Conservation (phyloP, 139 green algal species). For the Spirogloea muscicola region DNA sequence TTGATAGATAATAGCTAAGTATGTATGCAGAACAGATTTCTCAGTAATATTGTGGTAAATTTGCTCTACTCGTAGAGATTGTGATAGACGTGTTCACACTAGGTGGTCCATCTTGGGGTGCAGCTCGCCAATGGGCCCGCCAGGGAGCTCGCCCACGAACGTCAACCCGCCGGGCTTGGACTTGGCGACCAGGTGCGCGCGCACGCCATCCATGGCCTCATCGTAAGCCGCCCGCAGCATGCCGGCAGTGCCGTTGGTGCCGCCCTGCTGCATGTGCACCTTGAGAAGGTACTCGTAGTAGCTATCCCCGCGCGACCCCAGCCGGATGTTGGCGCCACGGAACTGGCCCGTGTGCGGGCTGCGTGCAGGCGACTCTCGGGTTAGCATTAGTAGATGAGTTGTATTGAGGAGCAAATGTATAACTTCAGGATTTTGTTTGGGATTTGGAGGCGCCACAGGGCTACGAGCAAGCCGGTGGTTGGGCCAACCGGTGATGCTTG, state of each 20-base stretch:
- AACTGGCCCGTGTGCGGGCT: constrained; percentile 49
- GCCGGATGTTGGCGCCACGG: constrained; percentile 15
- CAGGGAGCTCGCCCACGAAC: constrained; percentile 57
- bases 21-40: too few species aligned
- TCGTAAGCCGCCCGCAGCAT: constrained; percentile 55
- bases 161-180: constrained; percentile 27
- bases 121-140: neutral
- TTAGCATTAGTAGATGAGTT: too few species aligned
- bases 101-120: constrained; percentile 20
- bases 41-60: too few species aligned
- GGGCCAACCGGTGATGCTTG: too few species aligned
- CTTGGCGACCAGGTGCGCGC: constrained; percentile 59
- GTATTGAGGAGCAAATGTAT: too few species aligned
- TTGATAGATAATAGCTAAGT: too few species aligned
- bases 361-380: too few species aligned
- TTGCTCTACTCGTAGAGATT: too few species aligned
- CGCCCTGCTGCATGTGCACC: constrained; percentile 47
- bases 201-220: constrained; percentile 63
- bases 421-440: too few species aligned
- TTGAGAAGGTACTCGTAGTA: constrained; percentile 85
- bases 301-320: constrained; percentile 66
- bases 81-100: too few species aligned
- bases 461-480: too few species aligned
- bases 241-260: constrained; percentile 15
- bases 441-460: too few species aligned